Base-by-base conservation (phyloP, 2,329 filamentous ascomycete genomes). In the Falciphora oryzae region DNA sequence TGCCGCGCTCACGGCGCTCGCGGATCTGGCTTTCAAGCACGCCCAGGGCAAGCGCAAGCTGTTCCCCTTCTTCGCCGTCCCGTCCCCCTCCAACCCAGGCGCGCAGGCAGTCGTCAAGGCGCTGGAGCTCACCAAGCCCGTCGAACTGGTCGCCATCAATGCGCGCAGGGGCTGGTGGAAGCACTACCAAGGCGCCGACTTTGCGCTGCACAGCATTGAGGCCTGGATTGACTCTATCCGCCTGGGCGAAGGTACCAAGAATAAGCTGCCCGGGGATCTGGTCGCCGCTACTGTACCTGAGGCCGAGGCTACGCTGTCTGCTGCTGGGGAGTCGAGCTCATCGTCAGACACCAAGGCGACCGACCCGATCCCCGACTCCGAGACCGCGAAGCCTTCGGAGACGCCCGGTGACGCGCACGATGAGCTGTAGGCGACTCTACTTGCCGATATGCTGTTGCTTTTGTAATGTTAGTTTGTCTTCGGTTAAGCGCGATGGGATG, bases 141-240 rank as follows among this genome's bases (percentile, higher is more conserved):
- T 92, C 22, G 88, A 93, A 72, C 77, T 98, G 59, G 81, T 98
- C 64, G 93, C 93, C 22, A 75, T 96, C 66, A 97, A 97, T 75
- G 90, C 86, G 38, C 92, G 93, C 71, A 87, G 93, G 64, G 84
- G 85, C 57, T 99, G 95, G 95, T 96, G 89, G 85, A 89, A 90
- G 71, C 85, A 84, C 65, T 95, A 91, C 74, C 78, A 85, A 61
- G 86, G 83, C 8, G 71, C 59, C 3, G 79, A 84, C 58, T 87
- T 87, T 59, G 85, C 84, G 64, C 73, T 81, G 29, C 80, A 84
- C 64, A 84, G 83, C 31, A 79, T 99, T 35, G 92, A 97, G 78
- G 79, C 80, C 67, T 99, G 94, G 92, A 86, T 99, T 66, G 95
- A 99, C 72, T 83, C 86, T n/a, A 92, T 98, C 67, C 88, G 92